Evolutionary conservation across 1,284 basidiomycete species (phyloP), one percentile per base, ranked within the genome.

Genomic region (Ceratobasidium sp.): DNA sequence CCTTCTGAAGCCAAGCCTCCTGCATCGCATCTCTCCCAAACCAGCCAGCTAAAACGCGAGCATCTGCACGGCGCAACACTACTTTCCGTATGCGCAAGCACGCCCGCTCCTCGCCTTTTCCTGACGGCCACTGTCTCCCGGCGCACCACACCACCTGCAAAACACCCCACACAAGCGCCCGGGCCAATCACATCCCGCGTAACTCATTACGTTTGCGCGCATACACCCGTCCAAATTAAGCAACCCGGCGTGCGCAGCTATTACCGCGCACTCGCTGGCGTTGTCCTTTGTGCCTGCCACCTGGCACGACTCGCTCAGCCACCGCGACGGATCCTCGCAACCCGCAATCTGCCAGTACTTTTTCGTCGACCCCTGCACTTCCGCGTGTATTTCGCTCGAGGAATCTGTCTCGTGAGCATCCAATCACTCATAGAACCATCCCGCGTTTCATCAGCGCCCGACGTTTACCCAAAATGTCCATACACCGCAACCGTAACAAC

Each of bases 271-370:
- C 33, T 44, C 59, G 45, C 59, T 36, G 59, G 59, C 59, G 22
- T 62, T 33, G 36, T 41, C 36, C 36, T 41, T 41, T 44, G 59
- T 62, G 59, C 59, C 59, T 62, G 59, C 59, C 59, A 62, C 57
- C 57, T 59, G 57, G 36, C 22, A 56, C 31, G 19, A 17, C 33
- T 6, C 31, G 22, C 36, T 44, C 41, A 62, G 59, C 36, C 36
- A 41, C 36, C 36, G 36, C 59, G 59, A 62, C 59, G 36, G 59
- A 24, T 33, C n/a, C 59, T 62, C 59, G 27, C 41, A 44, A 45
- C 41, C 36, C 36, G 59, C 59, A 5, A 44, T 22, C 19, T 41
- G 9, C n/a, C 36, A 45, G 29, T 36, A 33, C 33, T 2, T 24
- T 22, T 62, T 33, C 59, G 59, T 36, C 59, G 56, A 36, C 50